Evolutionary conservation across 2,329 filamentous ascomycete species (phyloP).

Genomic region (Cladosporium sp.): DNA sequence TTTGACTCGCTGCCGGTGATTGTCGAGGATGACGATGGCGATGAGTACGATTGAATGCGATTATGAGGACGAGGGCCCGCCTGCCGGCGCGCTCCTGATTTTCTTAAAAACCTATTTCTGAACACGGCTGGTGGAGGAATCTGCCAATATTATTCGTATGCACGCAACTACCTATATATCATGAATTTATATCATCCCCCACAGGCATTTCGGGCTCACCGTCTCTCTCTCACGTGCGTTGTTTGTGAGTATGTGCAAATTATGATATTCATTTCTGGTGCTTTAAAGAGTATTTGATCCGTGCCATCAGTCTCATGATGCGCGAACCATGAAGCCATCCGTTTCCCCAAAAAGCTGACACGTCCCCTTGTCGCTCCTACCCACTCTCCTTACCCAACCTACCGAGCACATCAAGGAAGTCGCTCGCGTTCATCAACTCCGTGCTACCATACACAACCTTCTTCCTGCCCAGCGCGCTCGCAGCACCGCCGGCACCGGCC

Average conservation of each 20-base stretch:
- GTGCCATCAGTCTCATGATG: background rate
- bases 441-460: constrained; percentile 95
- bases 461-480: constrained; percentile 62
- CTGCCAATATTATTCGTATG: background rate
- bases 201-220: background rate
- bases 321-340: background rate
- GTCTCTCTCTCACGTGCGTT: background rate
- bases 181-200: background rate
- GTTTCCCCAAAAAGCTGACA: too few relatives aligned
- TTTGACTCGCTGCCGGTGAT: constrained; percentile 57
- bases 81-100: background rate
- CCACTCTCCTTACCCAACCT: constrained; percentile 58
- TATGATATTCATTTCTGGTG: background rate
- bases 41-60: constrained; percentile 11
- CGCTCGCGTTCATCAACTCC: constrained; percentile 64
- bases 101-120: background rate
- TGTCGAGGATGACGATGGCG: constrained; percentile 30
- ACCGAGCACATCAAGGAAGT: constrained; percentile 61
- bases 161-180: background rate
- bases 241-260: background rate
- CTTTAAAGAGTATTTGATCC: background rate
- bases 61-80: background rate
- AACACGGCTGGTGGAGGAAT: background rate
- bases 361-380: constrained; percentile 28
- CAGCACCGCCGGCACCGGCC: constrained; percentile 47